These are phyloP conservation scores for Syzygium aqueum DNA, from an alignment of 345 rosid genomes.

Conservation along the genomic window DNA sequence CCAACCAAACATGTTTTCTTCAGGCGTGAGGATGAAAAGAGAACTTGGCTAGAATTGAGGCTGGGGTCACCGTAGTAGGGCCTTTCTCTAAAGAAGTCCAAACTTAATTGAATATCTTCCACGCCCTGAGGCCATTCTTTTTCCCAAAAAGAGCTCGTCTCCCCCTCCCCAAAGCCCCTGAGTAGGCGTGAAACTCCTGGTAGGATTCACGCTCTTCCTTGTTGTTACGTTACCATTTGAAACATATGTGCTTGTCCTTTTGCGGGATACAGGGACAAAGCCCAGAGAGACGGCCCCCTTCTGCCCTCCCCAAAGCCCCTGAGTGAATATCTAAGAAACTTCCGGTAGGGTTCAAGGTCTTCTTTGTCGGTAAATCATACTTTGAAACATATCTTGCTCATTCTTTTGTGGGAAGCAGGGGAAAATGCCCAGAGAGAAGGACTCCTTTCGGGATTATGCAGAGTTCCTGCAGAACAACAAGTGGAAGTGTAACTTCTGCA, in stretches of 20 bases:
- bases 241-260: neutral
- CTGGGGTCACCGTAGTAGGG: neutral
- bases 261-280: neutral
- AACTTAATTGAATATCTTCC: neutral
- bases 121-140: neutral
- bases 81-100: neutral
- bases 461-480: no score
- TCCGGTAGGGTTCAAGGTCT: neutral
- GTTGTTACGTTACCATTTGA: neutral
- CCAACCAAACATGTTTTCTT: no score
- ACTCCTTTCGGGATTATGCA: neutral
- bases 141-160: neutral
- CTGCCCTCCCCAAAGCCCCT: no score
- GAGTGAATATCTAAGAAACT: no score
- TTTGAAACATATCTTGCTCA: neutral
- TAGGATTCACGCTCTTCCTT: neutral
- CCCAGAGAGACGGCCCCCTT: no score
- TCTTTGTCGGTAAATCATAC: no score
- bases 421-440: slow-evolving; percentile 15
- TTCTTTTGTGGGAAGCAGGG: neutral
- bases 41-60: neutral
- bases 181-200: neutral
- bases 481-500: neutral
- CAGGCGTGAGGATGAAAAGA: neutral
- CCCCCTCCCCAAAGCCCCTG: neutral